Conservation (phyloP, 2,329 filamentous ascomycete species). For the Pezicula neosporulosa region DNA sequence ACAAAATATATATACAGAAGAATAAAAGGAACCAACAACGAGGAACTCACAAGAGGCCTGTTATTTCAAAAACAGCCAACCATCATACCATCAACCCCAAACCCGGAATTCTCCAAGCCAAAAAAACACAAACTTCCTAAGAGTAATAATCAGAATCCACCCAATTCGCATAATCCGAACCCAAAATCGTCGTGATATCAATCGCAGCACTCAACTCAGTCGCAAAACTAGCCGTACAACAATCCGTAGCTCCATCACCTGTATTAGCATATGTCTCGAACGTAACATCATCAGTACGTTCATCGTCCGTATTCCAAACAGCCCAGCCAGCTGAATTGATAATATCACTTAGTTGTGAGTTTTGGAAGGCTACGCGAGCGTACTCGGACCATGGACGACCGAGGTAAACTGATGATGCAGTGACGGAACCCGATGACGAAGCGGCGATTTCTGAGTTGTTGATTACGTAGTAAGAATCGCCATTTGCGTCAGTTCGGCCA, state of each 20-base stretch:
- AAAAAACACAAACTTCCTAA: too few relatives aligned
- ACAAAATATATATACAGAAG: too few relatives aligned
- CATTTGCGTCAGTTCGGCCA: slow-evolving; percentile 33
- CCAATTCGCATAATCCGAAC: background rate
- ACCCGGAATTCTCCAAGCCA: too few relatives aligned
- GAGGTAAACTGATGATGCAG: slow-evolving; percentile 42
- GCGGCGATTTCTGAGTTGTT: slow-evolving; percentile 46
- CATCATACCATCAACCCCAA: too few relatives aligned
- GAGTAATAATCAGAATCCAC: too few relatives aligned
- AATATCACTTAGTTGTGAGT: slow-evolving; percentile 40
- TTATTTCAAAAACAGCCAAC: too few relatives aligned
- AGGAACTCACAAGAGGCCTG: too few relatives aligned
- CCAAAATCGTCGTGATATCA: slow-evolving; percentile 11
- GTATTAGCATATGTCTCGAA: slow-evolving; percentile 50
- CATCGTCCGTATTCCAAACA: slow-evolving; percentile 39
- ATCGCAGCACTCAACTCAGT: slow-evolving; percentile 8
- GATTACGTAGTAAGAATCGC: slow-evolving; percentile 49
- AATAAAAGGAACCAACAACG: too few relatives aligned
- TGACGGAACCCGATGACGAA: slow-evolving; percentile 30
- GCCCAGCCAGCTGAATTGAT: slow-evolving; percentile 48
- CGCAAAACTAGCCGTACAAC: slow-evolving; percentile 13
- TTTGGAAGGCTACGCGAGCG: slow-evolving; percentile 48
- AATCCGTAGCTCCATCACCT: slow-evolving; percentile 1
- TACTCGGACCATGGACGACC: slow-evolving; percentile 49
- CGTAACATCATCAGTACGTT: slow-evolving; percentile 42